phyloP scores from a whole-genome alignment of 495 filamentous ascomycete genomes.

The Podospora conica region DNA sequence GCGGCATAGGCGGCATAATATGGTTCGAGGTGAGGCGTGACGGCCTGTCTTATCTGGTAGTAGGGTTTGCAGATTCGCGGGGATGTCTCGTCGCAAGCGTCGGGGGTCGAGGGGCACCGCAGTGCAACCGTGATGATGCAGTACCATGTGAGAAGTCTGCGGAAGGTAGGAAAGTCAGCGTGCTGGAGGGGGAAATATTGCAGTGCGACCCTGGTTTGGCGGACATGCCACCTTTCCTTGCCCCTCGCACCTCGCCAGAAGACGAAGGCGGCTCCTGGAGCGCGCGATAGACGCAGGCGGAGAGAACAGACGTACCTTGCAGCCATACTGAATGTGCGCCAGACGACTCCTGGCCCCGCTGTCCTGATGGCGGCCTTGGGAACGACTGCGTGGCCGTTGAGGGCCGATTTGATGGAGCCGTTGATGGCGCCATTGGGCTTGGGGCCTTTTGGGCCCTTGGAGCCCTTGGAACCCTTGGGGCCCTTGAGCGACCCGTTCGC shows the following conservation, averaged over 20 bases:
- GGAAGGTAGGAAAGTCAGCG: conserved; percentile 6
- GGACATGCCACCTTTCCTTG: not conserved
- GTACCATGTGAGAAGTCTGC: conserved; percentile 81
- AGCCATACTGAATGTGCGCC: conserved; percentile 49
- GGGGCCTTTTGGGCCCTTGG: not conserved
- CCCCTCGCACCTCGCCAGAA: no score
- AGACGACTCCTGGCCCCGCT: conserved; percentile 36
- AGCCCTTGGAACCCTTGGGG: conserved; percentile 22
- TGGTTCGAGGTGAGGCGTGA: conserved; percentile 71
- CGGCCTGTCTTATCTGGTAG: conserved; percentile 58
- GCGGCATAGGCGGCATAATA: conserved; percentile 83
- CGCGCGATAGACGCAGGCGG: not conserved
- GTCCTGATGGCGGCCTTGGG: conserved; percentile 18
- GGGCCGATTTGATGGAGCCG: conserved; percentile 20
- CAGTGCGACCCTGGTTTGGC: not conserved
- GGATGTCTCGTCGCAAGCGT: conserved; percentile 60
- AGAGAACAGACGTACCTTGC: conserved; percentile 50
- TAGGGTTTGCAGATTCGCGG: conserved; percentile 82
- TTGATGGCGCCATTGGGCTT: conserved; percentile 19
- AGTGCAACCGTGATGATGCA: conserved; percentile 70
- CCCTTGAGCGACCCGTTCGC: conserved; percentile 31
- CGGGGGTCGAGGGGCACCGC: conserved; percentile 67
- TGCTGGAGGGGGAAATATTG: not conserved
- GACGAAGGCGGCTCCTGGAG: not conserved
- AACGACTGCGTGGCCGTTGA: conserved; percentile 28